These are phyloP conservation scores for Pythium dissotocum DNA, from an alignment of 352 stramenopile species.

Conservation along the genomic window DNA sequence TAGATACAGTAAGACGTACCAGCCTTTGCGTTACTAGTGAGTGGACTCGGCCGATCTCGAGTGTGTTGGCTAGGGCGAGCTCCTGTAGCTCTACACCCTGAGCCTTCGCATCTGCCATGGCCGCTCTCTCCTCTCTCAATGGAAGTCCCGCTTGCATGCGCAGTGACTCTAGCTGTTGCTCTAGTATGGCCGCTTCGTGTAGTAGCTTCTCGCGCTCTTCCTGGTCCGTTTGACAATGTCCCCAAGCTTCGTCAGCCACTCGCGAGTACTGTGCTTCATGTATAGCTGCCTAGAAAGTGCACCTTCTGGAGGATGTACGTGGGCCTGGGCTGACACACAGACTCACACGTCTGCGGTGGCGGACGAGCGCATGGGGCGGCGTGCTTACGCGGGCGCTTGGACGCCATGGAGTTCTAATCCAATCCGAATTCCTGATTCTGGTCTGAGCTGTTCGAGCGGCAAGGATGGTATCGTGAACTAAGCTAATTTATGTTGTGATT, in stretches of 20 bases:
- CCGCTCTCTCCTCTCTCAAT: neutral
- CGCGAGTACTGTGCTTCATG: too few relatives aligned
- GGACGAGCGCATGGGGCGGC: neutral
- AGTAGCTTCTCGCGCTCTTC: constrained; percentile 4
- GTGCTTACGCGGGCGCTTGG: neutral
- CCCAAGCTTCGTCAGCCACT: too few relatives aligned
- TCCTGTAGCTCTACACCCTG: constrained; percentile 10
- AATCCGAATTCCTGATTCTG: neutral
- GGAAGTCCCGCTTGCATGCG: neutral
- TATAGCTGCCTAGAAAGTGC: neutral
- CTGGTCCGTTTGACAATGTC: neutral
- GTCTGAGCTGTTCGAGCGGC: neutral
- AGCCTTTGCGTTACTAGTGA: constrained; percentile 13
- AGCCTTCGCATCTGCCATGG: neutral
- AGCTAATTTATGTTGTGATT: too few relatives aligned
- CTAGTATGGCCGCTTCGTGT: neutral
- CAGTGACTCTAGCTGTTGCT: constrained; percentile 6
- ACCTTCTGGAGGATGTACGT: constrained; percentile 6
- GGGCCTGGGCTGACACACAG: neutral
- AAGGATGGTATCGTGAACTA: too few relatives aligned
- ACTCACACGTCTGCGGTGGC: neutral
- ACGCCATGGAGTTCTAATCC: neutral
- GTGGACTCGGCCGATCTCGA: constrained; percentile 1
- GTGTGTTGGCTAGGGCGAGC: constrained; percentile 3
- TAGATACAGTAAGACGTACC: neutral